phyloP scores from a whole-genome alignment of 106 monocot genomes.

The Gastrodia elata region DNA sequence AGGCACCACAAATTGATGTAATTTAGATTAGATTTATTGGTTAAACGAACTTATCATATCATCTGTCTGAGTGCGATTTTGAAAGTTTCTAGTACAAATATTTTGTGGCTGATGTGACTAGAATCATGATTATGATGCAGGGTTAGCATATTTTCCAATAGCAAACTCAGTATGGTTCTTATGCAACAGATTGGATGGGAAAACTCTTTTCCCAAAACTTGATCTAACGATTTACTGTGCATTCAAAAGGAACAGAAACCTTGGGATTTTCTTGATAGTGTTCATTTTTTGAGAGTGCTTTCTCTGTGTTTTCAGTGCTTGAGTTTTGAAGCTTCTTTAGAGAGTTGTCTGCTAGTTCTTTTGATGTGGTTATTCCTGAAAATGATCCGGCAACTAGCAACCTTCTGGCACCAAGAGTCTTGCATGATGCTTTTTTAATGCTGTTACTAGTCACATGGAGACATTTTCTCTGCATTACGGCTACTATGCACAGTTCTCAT shows the following conservation, averaged over 20 bases:
- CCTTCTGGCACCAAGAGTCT: not conserved
- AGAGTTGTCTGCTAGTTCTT: not conserved
- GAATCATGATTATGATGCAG: not conserved
- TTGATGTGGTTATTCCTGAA: slow-evolving; percentile 5
- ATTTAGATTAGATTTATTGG: not conserved
- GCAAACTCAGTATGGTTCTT: not conserved
- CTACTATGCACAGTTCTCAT: not conserved
- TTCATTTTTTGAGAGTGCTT: too few relatives aligned
- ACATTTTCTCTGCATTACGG: not conserved
- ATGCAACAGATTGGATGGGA: not conserved
- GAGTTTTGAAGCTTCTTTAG: not conserved
- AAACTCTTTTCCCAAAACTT: not conserved
- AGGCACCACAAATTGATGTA: not conserved
- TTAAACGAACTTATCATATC: not conserved
- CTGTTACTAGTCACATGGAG: not conserved
- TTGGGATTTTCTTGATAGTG: not conserved
- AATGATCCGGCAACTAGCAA: not conserved
- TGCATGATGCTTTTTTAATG: not conserved
- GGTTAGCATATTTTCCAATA: not conserved
- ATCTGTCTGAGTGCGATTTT: slow-evolving; percentile 1
- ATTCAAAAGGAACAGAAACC: not conserved
- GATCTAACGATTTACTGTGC: not conserved
- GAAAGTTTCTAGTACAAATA: not conserved
- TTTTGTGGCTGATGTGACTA: not conserved
- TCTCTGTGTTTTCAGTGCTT: not conserved